Percentiles rank a stretch among this genome's conserved stretches.
Conservation (phyloP, 306 rosid species). For the Pterocarpus macrocarpus region DNA sequence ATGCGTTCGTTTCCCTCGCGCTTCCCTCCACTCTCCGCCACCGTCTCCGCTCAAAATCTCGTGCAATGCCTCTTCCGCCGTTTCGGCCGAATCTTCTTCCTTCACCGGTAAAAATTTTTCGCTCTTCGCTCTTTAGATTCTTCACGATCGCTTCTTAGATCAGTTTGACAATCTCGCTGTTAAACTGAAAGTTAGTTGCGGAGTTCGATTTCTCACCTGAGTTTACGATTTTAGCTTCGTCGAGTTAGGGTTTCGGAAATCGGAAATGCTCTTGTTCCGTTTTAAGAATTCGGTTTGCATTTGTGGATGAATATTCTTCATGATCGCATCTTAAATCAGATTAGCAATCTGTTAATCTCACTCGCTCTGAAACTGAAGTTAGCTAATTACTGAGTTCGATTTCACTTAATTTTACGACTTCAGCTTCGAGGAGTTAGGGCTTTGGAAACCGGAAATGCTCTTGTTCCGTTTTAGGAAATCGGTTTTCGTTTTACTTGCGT, state of each 20-base stretch:
- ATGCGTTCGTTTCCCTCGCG: slow-evolving; percentile 37
- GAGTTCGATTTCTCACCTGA: neutral
- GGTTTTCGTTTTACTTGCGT: neutral
- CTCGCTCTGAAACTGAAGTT: neutral
- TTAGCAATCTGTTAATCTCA: neutral
- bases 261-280: neutral
- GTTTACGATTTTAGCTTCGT: slow-evolving; percentile 10
- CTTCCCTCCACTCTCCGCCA: slow-evolving; percentile 43
- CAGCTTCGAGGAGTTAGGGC: slow-evolving; percentile 32
- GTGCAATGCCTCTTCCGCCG: slow-evolving; percentile 62
- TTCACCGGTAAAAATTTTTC: slow-evolving; percentile 46
- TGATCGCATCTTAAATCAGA: neutral
- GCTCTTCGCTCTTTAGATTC: slow-evolving; percentile 7
- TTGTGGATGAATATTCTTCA: neutral
- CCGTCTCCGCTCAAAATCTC: slow-evolving; percentile 56
- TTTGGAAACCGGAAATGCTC: neutral
- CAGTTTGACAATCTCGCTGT: neutral
- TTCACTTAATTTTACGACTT: neutral
- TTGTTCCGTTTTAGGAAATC: neutral
- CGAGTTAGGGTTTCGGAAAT: slow-evolving; percentile 40
- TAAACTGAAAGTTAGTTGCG: neutral
- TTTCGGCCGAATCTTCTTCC: slow-evolving; percentile 26
- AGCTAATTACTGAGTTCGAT: neutral
- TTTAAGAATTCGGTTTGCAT: neutral
- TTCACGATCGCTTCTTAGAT: neutral